Percentiles rank a stretch among this genome's conserved stretches.
phyloP scores from a whole-genome alignment of 352 stramenopile species.

The Paralagenidium karlingii region DNA sequence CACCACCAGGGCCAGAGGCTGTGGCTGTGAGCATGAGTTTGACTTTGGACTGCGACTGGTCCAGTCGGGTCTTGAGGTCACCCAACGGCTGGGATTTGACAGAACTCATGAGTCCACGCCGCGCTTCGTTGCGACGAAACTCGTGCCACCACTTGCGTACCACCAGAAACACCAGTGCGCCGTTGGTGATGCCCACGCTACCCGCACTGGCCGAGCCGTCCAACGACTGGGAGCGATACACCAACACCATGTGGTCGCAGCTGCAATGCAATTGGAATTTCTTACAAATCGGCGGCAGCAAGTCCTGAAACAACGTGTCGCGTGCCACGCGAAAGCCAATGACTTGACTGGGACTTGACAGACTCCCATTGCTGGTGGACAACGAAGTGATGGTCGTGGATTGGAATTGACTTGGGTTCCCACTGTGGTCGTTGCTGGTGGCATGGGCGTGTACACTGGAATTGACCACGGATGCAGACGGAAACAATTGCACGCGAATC shows the following conservation, averaged over 20 bases:
- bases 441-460: slow-evolving; percentile 6
- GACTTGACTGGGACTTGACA: too few relatives aligned
- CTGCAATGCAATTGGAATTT: slow-evolving; percentile 20
- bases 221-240: slow-evolving; percentile 35
- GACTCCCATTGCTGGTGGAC: too few relatives aligned
- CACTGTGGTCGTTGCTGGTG: too few relatives aligned
- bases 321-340: too few relatives aligned
- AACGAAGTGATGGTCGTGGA: too few relatives aligned
- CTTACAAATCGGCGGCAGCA: slow-evolving; percentile 26
- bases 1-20: too few relatives aligned
- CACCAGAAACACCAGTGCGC: slow-evolving; percentile 33
- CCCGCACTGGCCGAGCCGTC: slow-evolving; percentile 17
- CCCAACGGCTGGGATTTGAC: too few relatives aligned
- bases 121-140: slow-evolving; percentile 32
- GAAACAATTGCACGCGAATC: slow-evolving; percentile 25
- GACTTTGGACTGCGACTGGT: slow-evolving; percentile 31
- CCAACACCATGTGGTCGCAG: slow-evolving; percentile 11
- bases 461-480: slow-evolving; percentile 4
- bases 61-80: slow-evolving; percentile 27
- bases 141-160: slow-evolving; percentile 38
- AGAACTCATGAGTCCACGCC: slow-evolving; percentile 27
- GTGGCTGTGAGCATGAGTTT: too few relatives aligned
- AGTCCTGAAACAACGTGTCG: slow-evolving; percentile 16
- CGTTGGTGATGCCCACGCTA: slow-evolving; percentile 19
- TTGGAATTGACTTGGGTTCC: too few relatives aligned